These are phyloP conservation scores for Debaryomyces prosopidis DNA, from an alignment of 805 yeast species.

Conservation along the genomic window DNA sequence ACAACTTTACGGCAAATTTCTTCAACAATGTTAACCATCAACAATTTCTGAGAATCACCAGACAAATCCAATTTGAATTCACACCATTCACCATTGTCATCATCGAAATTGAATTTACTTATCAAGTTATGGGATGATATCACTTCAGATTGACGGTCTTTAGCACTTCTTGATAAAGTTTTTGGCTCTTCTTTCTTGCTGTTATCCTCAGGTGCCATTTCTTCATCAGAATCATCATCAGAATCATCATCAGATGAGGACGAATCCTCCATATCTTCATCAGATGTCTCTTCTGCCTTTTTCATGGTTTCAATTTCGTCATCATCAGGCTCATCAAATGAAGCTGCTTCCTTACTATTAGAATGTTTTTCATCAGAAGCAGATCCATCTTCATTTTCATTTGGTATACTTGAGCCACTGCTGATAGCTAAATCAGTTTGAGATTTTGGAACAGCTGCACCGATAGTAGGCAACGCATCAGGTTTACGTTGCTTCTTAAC, in stretches of 20 bases:
- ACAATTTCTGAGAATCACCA: slow-evolving; percentile 84
- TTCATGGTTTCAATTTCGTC: slow-evolving; percentile 91
- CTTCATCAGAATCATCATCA: slow-evolving; percentile 32
- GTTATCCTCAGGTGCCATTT: slow-evolving; percentile 32
- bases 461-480: slow-evolving; percentile 61
- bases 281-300: slow-evolving; percentile 75
- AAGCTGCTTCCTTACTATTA: slow-evolving; percentile 80
- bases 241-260: slow-evolving; percentile 43
- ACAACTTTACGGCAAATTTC: slow-evolving; percentile 86
- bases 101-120: slow-evolving; percentile 86
- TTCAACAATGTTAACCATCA: slow-evolving; percentile 97
- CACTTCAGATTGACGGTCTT: slow-evolving; percentile 84
- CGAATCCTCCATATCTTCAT: slow-evolving; percentile 54
- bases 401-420: slow-evolving; percentile 18
- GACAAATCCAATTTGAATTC: slow-evolving; percentile 81
- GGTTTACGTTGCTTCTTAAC: slow-evolving; percentile 73
- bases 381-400: slow-evolving; percentile 55
- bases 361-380: slow-evolving; percentile 61
- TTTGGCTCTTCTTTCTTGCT: slow-evolving; percentile 16
- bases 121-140: slow-evolving; percentile 71
- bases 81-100: slow-evolving; percentile 87
- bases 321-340: slow-evolving; percentile 94
- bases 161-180: slow-evolving; percentile 58
- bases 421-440: slow-evolving; percentile 39
- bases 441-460: slow-evolving; percentile 67